Base-by-base conservation (phyloP, 2,329 filamentous ascomycete genomes). In the Cladophialophora chaetospira region DNA sequence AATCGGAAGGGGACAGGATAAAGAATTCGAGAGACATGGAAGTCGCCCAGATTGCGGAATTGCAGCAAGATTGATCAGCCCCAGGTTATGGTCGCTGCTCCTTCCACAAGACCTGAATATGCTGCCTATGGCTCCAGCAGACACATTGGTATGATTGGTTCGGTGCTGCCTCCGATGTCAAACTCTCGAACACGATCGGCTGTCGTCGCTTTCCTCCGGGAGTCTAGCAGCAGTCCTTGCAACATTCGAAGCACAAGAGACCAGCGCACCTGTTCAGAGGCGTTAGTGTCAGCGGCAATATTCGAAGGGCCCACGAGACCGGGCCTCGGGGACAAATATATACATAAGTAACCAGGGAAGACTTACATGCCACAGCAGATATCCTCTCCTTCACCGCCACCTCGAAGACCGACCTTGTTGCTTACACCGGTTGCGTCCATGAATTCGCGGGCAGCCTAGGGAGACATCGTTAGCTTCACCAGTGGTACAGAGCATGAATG, bases 211-310 rank as follows among this genome's bases (percentile, higher is more conserved):
- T n/a, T n/a, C n/a, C n/a, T n/a, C n/a, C n/a, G n/a, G n/a, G n/a
- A 6, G 19, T 28, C 28, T 63, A 64, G 43, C 62, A 65, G 58
- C 62, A 65, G 50, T 63, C 62, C 38, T 62, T 56, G 59, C 63
- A 61, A 47, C 63, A 65, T 42, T 65, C 63, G 40, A 65, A 65
- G 63, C 63, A 65, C 9, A 59, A 48, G 43, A 65, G 59, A 2
- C 62, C 63, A 26, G 62, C 63, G 42, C 63, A 65, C 4, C 62
- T 65, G 15, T 40, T 10, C 23, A 8, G 28, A 29, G 10, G 8
- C 36, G 23, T 28, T 11, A 19, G 10, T 15, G 23, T 3, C 9
- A 11, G 13, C 9, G 8, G 8, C n/a, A 40, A 31, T n/a, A 10
- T 3, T 33, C 9, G 17, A n/a, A 5, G 26, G 13, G 8, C 13